phyloP scores from a whole-genome alignment of 805 yeast species.

The Hanseniaspora valbyensis region DNA sequence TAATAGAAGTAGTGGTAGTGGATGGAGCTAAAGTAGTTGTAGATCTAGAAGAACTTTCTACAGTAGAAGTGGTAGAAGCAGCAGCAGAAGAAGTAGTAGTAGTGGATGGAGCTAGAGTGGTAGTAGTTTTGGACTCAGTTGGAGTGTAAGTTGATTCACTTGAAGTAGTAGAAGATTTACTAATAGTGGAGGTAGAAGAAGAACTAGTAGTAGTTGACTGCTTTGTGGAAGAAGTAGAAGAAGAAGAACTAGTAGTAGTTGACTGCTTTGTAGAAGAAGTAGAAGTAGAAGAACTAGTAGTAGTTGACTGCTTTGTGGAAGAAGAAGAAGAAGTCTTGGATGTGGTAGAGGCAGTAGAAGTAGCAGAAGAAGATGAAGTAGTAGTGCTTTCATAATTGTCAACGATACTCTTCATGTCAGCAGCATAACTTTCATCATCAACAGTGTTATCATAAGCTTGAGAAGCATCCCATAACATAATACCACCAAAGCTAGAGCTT shows the following conservation, averaged over 20 bases:
- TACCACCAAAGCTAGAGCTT: constrained; percentile 68
- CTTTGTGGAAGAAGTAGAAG: constrained; percentile 6
- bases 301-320: not conserved
- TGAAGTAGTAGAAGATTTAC: not conserved
- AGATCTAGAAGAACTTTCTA: constrained; percentile 3
- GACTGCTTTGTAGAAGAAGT: constrained; percentile 2
- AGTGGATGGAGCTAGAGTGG: constrained; percentile 11
- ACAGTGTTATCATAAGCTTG: constrained; percentile 44
- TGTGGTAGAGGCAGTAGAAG: constrained; percentile 19
- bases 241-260: constrained; percentile 18
- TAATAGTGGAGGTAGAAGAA: not conserved
- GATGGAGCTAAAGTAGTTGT: constrained; percentile 10
- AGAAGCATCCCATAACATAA: constrained; percentile 86
- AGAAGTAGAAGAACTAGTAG: not conserved
- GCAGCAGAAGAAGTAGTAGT: constrained; percentile 15
- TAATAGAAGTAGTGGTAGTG: constrained; percentile 11
- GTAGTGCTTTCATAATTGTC: constrained; percentile 19
- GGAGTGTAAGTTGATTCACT: no score
- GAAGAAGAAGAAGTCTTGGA: constrained; percentile 18
- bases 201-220: constrained; percentile 15
- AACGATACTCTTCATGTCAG: constrained; percentile 36
- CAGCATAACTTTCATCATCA: constrained; percentile 36
- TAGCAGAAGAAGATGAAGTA: constrained; percentile 17
- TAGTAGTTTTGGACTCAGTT: not conserved
- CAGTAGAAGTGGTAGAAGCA: not conserved